Conservation (phyloP, 1,284 basidiomycete species). For the Microbotryum violaceum region DNA sequence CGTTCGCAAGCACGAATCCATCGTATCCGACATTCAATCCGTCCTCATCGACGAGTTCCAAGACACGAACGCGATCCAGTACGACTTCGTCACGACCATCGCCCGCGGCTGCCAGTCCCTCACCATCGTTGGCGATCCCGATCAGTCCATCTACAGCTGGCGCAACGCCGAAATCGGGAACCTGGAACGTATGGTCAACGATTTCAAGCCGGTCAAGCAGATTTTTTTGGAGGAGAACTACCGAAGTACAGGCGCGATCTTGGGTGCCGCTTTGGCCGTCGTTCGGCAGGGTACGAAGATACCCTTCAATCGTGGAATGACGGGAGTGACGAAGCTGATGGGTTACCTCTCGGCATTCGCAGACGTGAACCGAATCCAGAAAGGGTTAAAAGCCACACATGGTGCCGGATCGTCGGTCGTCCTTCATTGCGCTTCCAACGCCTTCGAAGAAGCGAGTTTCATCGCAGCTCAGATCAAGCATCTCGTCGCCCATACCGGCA, state of each 20-base stretch:
- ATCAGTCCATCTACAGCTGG: conserved; percentile 91
- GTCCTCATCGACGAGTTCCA: conserved; percentile 86
- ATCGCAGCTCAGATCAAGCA: conserved; percentile 76
- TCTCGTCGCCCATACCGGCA: conserved; percentile 63
- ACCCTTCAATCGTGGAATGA: no score
- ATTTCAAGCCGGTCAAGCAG: conserved; percentile 55
- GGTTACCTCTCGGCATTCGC: background rate
- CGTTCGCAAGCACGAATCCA: conserved; percentile 52
- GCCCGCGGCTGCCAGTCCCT: conserved; percentile 53
- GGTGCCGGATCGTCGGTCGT: conserved; percentile 52
- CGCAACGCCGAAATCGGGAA: conserved; percentile 74
- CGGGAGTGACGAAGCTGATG: no score
- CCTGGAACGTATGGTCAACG: conserved; percentile 61
- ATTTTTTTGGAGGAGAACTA: conserved; percentile 82
- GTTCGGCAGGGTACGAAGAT: conserved; percentile 63
- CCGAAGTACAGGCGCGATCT: conserved; percentile 70
- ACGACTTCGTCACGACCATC: conserved; percentile 71
- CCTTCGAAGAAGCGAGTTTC: conserved; percentile 55
- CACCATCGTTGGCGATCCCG: conserved; percentile 84
- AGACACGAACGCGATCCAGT: conserved; percentile 82
- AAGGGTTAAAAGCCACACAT: conserved; percentile 67
- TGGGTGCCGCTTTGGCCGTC: conserved; percentile 66
- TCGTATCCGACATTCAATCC: conserved; percentile 60
- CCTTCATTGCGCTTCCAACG: conserved; percentile 47
- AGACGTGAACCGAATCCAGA: conserved; percentile 67